Conservation (phyloP, 805 yeast genomes). For the Saccharomyces eubayanus region DNA sequence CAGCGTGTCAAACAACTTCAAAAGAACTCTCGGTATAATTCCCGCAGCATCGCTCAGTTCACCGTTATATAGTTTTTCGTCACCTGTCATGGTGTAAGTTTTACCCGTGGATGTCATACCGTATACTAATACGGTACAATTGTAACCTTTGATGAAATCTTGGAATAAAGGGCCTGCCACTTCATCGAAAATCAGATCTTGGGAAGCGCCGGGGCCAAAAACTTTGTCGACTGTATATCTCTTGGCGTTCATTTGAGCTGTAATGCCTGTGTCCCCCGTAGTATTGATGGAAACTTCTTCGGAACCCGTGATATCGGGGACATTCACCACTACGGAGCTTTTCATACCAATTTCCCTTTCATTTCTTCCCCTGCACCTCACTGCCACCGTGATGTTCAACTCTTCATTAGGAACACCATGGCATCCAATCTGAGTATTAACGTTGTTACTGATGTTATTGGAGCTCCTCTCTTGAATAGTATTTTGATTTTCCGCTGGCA, state of each 20-base stretch:
- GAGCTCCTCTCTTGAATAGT: background rate
- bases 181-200: constrained; percentile 52
- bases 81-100: constrained; percentile 75
- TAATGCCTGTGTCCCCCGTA: constrained; percentile 33
- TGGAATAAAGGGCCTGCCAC: constrained; percentile 57
- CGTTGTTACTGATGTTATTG: constrained; percentile 1
- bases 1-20: constrained; percentile 48
- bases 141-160: constrained; percentile 68
- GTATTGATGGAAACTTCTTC: constrained; percentile 42
- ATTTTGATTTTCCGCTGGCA: background rate
- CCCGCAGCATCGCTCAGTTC: constrained; percentile 47
- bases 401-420: constrained; percentile 19
- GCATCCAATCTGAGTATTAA: background rate
- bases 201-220: constrained; percentile 77
- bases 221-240: constrained; percentile 71
- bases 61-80: constrained; percentile 32
- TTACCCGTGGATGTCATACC: constrained; percentile 93
- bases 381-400: constrained; percentile 52
- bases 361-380: constrained; percentile 56
- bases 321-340: constrained; percentile 53
- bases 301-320: constrained; percentile 37
- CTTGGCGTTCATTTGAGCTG: constrained; percentile 39
- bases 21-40: constrained; percentile 53
- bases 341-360: constrained; percentile 48
- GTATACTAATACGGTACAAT: constrained; percentile 77